A percentile compares a stretch with the other conserved stretches of the same genome.
phyloP scores from a whole-genome alignment of 306 rosid genomes.

The Cucumis sativus region DNA sequence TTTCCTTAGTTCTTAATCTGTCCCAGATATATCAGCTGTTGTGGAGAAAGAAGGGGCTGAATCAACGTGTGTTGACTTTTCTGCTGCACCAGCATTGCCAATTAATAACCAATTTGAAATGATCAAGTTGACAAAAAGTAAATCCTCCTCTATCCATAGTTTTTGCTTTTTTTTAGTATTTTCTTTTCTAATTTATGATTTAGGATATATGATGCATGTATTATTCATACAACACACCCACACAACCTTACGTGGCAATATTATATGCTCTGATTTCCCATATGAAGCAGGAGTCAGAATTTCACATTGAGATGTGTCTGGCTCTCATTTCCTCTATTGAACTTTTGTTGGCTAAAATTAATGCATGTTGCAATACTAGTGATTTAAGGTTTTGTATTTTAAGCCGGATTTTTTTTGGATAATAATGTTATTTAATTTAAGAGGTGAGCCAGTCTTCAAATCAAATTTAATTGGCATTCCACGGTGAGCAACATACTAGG shows the following conservation, averaged over 20 bases:
- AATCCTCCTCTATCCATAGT: constrained; percentile 1
- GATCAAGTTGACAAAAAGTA: constrained; percentile 44
- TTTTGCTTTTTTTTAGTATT: background rate
- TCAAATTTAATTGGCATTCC: background rate
- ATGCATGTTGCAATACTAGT: background rate
- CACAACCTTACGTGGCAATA: background rate
- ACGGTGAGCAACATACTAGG: background rate
- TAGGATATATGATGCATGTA: background rate
- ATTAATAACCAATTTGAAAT: constrained; percentile 14
- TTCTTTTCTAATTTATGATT: background rate
- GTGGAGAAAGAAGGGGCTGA: constrained; percentile 42
- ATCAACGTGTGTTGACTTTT: constrained; percentile 25
- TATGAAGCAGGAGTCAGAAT: background rate
- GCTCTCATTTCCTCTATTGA: background rate
- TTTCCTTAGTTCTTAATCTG: constrained; percentile 39
- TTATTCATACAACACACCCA: too few species aligned
- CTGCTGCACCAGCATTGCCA: constrained; percentile 22
- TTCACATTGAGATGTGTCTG: background rate
- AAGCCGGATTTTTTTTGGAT: background rate
- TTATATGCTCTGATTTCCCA: background rate
- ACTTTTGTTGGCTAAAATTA: background rate
- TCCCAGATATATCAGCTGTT: constrained; percentile 31
- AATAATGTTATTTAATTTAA: background rate
- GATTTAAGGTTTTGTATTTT: background rate
- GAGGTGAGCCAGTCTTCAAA: background rate